These are phyloP conservation scores for Mycocentrospora acerina DNA, from an alignment of 2,329 filamentous ascomycete genomes.

Conservation along the genomic window DNA sequence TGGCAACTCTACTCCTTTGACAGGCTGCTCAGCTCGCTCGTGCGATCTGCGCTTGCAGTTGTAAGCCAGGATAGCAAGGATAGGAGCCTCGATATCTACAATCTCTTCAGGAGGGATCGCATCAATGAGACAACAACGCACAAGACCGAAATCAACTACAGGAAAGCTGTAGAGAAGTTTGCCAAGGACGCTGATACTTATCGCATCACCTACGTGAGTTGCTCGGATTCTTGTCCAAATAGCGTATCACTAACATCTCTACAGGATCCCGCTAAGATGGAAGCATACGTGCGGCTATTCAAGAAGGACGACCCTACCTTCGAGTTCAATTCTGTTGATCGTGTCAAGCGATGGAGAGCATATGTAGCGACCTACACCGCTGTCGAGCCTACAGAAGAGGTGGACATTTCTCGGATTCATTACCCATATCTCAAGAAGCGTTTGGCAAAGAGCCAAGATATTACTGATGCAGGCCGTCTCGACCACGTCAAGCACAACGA, in stretches of 20 bases:
- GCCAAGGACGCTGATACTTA: conserved; percentile 93
- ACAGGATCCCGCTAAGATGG: conserved; percentile 62
- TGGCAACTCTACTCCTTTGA: conserved; percentile 95
- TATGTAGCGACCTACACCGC: conserved; percentile 92
- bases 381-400: conserved; percentile 71
- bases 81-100: conserved; percentile 87
- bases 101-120: conserved; percentile 80
- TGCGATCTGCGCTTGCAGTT: conserved; percentile 78
- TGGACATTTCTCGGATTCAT: conserved; percentile 36
- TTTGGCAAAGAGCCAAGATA: conserved; percentile 37
- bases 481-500: conserved; percentile 41
- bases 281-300: conserved; percentile 77
- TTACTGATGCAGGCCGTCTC: conserved; percentile 29
- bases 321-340: conserved; percentile 69
- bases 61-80: conserved; percentile 87
- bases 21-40: conserved; percentile 79
- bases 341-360: conserved; percentile 78
- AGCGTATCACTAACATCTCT: conserved; percentile 25
- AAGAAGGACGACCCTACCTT: conserved; percentile 80
- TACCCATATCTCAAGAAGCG: conserved; percentile 48
- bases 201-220: conserved; percentile 83
- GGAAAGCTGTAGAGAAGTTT: conserved; percentile 89
- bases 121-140: conserved; percentile 84
- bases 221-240: background rate
- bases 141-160: conserved; percentile 83